Base-by-base conservation (phyloP, 2,329 filamentous ascomycete species). In the Scedosporium apiospermum region DNA sequence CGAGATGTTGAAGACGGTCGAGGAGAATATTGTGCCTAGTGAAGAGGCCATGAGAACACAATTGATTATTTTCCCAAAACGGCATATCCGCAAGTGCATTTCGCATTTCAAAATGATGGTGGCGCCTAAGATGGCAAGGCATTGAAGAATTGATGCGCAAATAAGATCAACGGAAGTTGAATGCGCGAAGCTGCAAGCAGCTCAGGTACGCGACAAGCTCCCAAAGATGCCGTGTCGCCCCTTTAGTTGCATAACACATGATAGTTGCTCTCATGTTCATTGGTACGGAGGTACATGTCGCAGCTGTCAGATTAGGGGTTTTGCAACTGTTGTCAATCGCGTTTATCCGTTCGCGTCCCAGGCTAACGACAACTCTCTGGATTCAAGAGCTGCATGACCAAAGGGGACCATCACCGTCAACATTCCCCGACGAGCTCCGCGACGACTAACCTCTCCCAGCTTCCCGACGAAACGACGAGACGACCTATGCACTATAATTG, bases 291-390 rank as follows among this genome's bases (percentile, higher is more conserved):
- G 3, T 16, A 27, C n/a, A 44, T 42, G n/a, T 59, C 16, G 16
- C 30, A 38, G 38, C 30, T 26, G 57, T n/a, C 26, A 3, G 57
- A 23, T 58, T 34, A 30, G 27, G 18, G 16, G 34, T 6, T 12
- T 12, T 38, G 6, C 34, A 38, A 38, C 34, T 38, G 34, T 14
- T 14, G 34, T 21, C 57, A 60, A 60, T 46, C 58, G 58, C 41
- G 58, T 60, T 60, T 60, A 60, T 46, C 58, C 58, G 18, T 60
- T 60, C 58, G 58, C 58, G 58, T 60, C 26, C 57, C 9, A 34
- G 57, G 27, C 14, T 34, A n/a, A 41, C 27, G 1, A 21, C 34
- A 30, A 10, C 18, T 38, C 30, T 3, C 18, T 12, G 7, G 26
- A 18, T 38, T 6, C 57, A 30, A 18, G n/a, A 34, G 26, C 16